Base-by-base conservation (phyloP, 306 rosid genomes). In the Quillaja saponaria region DNA sequence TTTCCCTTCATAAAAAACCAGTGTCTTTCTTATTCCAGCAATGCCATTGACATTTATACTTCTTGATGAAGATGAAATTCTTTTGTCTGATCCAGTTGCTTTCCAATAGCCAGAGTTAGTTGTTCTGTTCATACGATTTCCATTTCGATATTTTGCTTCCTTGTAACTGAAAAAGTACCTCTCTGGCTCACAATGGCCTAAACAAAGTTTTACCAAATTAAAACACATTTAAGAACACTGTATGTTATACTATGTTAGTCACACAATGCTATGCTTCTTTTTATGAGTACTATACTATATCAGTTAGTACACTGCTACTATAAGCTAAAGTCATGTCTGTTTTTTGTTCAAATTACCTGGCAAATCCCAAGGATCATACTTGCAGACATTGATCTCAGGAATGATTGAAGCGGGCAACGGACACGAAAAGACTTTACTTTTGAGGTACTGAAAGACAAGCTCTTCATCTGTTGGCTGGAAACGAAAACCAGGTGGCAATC, bases 391-490 rank as follows among this genome's bases (percentile, higher is more conserved):
- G 86, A 84, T 49, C 62, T 86, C 84, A 10, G 99, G 94, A 64
- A 92, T 84, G 65, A 92, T 80, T 1, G 94, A 82, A 69, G 96
- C 88, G 34, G 96, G 96, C 71, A 92, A 73, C 1, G 95, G 89
- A 40, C 16, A 80, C 0, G 91, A 84, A 42, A 89, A 82, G 34
- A 89, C 76, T 63, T 89, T 92, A 71, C 89, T 77, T 64, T 85
- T 81, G 31, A 89, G 69, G 72, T 89, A 92, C 49, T 83, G 87
- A 74, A 92, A 92, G 12, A 92, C 86, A 18, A 92, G 79, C 20
- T 92, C 99, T 74, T 88, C 96, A 42, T 92, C 99, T 2, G 96
- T 92, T 19, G 99, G 99, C 75, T 92, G 84, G 64, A 92, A 92
- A 3, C 99, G 86, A 62, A 92, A 92, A 10, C 99, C 99, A 15